phyloP scores from a whole-genome alignment of 2,329 filamentous ascomycete species.

The Sclerotinia sclerotiorum region DNA sequence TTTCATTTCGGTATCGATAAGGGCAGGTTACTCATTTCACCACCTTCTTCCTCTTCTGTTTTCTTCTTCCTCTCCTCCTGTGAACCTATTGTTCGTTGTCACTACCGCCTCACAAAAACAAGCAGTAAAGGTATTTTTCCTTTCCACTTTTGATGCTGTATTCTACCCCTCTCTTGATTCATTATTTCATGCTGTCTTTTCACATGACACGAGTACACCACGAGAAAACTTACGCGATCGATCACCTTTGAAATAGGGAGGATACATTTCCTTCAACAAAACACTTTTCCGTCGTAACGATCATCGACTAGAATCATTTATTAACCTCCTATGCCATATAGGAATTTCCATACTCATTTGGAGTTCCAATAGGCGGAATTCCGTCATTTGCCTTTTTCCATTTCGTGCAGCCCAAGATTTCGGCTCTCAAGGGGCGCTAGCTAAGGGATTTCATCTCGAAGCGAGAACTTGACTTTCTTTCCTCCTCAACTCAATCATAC shows the following conservation, averaged over 20 bases:
- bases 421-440: constrained; percentile 24
- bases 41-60: not conserved
- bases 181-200: not conserved
- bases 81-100: not conserved
- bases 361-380: not conserved
- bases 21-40: not conserved
- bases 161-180: constrained; percentile 2
- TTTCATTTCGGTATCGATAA: constrained; percentile 19
- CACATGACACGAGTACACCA: constrained; percentile 17
- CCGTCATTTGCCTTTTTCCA: constrained; percentile 8
- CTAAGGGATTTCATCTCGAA: constrained; percentile 22
- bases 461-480: constrained; percentile 27
- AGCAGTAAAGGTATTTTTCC: not conserved
- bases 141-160: not conserved
- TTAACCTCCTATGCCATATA: not conserved
- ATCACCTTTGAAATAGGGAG: constrained; percentile 16
- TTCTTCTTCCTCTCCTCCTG: not conserved
- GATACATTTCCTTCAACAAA: not conserved
- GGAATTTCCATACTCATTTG: not conserved
- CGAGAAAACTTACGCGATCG: constrained; percentile 20
- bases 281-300: not conserved
- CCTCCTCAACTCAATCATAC: constrained; percentile 24
- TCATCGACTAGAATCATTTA: constrained; percentile 3
- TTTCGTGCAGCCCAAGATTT: constrained; percentile 11
- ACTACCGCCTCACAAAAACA: not conserved